Evolutionary conservation across 345 rosid species (phyloP).

Genomic region (Excoecaria agallocha): DNA sequence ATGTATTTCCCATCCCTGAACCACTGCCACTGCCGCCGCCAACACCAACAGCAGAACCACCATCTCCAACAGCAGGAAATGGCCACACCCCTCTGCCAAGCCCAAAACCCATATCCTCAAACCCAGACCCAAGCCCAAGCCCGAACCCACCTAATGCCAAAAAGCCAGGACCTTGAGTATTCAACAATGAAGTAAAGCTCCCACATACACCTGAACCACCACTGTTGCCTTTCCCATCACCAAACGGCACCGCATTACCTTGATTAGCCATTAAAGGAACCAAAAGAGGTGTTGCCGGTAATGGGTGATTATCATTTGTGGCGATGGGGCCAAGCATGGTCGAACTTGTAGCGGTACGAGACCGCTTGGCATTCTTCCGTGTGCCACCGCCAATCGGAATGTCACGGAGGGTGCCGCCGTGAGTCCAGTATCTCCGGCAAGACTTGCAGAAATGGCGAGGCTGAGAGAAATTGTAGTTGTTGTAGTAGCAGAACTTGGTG

Average conservation of each 20-base stretch:
- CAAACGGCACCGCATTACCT: conserved; percentile 26
- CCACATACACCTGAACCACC: conserved; percentile 29
- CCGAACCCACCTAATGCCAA: conserved; percentile 71
- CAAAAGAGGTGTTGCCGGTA: conserved; percentile 52
- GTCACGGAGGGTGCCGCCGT: conserved; percentile 92
- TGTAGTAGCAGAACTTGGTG: conserved; percentile 94
- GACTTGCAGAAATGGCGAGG: conserved; percentile 98
- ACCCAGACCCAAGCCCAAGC: conserved; percentile 55
- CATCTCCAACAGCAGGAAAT: conserved; percentile 50
- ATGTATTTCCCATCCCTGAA: conserved; percentile 44
- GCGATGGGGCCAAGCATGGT: conserved; percentile 3
- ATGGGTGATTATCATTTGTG: conserved; percentile 27
- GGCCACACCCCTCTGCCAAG: conserved; percentile 82
- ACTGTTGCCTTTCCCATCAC: conserved; percentile 34
- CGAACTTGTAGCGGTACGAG: conserved; percentile 40
- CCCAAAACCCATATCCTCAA: conserved; percentile 65
- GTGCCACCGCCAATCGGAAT: conserved; percentile 94
- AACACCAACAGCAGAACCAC: conserved; percentile 17
- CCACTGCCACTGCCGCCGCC: conserved; percentile 31
- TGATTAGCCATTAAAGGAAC: conserved; percentile 40
- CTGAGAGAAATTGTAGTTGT: conserved; percentile 95
- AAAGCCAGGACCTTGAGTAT: conserved; percentile 60
- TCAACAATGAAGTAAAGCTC: conserved; percentile 72
- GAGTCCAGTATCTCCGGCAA: conserved; percentile 98
- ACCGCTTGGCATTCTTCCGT: conserved; percentile 79